Conservation (phyloP, 164 flowering plant genomes). For the Kingdonia uniflora region DNA sequence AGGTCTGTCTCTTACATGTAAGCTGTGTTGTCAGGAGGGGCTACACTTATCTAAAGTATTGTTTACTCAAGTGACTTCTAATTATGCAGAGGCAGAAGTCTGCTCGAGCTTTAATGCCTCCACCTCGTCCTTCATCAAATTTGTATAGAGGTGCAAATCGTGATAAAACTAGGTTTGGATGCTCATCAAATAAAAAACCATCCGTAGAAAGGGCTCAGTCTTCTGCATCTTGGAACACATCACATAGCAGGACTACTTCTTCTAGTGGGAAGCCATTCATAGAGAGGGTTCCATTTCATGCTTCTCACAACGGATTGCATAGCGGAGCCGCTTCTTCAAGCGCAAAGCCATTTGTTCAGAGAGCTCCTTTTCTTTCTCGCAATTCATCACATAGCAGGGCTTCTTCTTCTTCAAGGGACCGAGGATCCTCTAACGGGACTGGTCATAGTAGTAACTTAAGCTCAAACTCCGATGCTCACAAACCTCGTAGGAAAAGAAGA, state of each 20-base stretch:
- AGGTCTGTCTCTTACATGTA: conserved; percentile 32
- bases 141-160: conserved; percentile 22
- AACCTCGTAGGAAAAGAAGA: conserved; percentile 89
- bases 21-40: background rate
- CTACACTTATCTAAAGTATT: background rate
- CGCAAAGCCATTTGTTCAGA: no score
- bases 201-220: conserved; percentile 26
- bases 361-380: no score
- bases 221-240: conserved; percentile 52
- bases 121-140: conserved; percentile 59
- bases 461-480: conserved; percentile 91
- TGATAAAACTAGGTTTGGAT: conserved; percentile 31
- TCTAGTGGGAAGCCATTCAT: conserved; percentile 18
- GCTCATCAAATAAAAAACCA: conserved; percentile 42
- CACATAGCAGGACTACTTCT: conserved; percentile 24
- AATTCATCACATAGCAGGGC: conserved; percentile 38
- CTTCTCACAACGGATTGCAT: conserved; percentile 34
- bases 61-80: background rate
- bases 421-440: conserved; percentile 39
- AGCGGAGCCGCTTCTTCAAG: no score
- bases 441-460: conserved; percentile 70
- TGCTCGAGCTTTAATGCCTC: conserved; percentile 82
- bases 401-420: conserved; percentile 27
- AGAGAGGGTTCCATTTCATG: conserved; percentile 30
- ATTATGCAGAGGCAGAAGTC: conserved; percentile 46